Evolutionary conservation across 805 yeast genomes (phyloP).

Genomic region (Schizosaccharomyces japonicus): DNA sequence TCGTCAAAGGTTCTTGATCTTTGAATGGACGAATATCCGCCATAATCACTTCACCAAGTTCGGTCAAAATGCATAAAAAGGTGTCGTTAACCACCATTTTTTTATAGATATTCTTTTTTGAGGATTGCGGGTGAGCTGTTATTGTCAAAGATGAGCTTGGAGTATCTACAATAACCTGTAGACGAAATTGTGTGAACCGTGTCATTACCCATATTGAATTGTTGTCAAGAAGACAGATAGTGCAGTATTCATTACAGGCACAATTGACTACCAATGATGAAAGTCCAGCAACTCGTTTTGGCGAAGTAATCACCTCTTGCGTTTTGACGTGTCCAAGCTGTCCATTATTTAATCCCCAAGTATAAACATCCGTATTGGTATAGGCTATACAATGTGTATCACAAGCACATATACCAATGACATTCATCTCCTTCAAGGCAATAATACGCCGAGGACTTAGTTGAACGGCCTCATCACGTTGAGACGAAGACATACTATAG

Average conservation of each 20-base stretch:
- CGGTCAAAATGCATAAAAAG: neutral
- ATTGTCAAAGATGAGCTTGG: neutral
- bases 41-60: neutral
- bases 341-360: slow-evolving; percentile 68
- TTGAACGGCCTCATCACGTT: slow-evolving; percentile 13
- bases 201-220: neutral
- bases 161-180: neutral
- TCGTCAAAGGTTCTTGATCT: slow-evolving; percentile 4
- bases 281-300: slow-evolving; percentile 19
- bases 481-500: slow-evolving; percentile 13
- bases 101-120: neutral
- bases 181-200: neutral
- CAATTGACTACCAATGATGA: neutral
- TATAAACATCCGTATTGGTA: slow-evolving; percentile 24
- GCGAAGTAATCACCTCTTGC: slow-evolving; percentile 8
- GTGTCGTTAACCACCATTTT: neutral
- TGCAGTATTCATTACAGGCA: neutral
- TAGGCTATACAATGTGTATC: slow-evolving; percentile 45
- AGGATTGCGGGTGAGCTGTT: neutral
- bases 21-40: neutral
- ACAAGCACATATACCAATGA: slow-evolving; percentile 35
- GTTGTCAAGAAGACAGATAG: neutral
- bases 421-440: slow-evolving; percentile 20
- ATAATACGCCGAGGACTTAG: slow-evolving; percentile 21
- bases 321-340: slow-evolving; percentile 39